Conservation (phyloP, 352 stramenopile species). For the Phytophthora cajani region DNA sequence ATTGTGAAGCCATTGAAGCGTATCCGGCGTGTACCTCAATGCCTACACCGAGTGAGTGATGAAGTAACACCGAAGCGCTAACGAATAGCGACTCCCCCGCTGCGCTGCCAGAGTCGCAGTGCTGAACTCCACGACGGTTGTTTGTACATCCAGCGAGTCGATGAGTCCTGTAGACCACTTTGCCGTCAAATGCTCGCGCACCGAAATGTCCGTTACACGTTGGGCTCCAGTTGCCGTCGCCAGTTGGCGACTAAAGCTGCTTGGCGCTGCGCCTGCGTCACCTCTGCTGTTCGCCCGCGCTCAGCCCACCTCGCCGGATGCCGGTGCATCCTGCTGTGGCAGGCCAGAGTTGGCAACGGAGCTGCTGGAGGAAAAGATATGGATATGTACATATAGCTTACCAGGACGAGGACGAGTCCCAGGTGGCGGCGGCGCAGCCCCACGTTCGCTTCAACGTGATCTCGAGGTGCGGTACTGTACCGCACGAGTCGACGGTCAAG, state of each 20-base stretch:
- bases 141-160: no score
- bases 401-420: neutral
- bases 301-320: neutral
- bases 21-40: no score
- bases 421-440: neutral
- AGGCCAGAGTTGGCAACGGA: neutral
- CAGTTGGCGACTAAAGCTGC: neutral
- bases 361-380: neutral
- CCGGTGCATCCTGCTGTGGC: neutral
- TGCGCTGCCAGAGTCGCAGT: no score
- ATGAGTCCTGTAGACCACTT: no score
- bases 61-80: no score
- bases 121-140: no score
- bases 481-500: neutral
- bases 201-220: slow-evolving; percentile 31
- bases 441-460: slow-evolving; percentile 5
- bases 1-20: no score
- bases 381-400: neutral
- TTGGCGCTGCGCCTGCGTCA: slow-evolving; percentile 17
- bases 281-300: neutral
- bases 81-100: no score
- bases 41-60: no score
- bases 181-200: slow-evolving; percentile 2
- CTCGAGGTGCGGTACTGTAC: neutral
- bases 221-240: neutral